These are phyloP conservation scores for Coemansia sp. DNA, from an alignment of 192 early-diverging fungal genomes.

Conservation along the genomic window DNA sequence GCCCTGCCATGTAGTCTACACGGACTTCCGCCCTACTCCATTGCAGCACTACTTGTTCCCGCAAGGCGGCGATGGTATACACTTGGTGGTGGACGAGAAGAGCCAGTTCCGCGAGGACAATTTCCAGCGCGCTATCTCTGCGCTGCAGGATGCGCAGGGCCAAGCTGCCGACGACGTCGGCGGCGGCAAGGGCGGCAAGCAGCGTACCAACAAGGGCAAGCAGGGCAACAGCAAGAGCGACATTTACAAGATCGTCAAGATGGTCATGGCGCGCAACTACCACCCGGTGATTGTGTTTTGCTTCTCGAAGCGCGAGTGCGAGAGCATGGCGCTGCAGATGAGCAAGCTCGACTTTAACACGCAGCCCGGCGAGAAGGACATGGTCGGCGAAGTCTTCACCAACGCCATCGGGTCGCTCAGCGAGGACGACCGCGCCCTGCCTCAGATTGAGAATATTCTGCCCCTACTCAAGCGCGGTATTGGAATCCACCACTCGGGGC, in stretches of 20 bases:
- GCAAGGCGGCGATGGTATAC: slow-evolving; percentile 87
- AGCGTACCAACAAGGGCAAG: slow-evolving; percentile 61
- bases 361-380: slow-evolving; percentile 73
- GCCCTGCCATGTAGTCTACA: slow-evolving; percentile 98
- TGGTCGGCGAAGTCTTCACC: slow-evolving; percentile 80
- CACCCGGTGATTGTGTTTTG: slow-evolving; percentile 99
- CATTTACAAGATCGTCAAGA: slow-evolving; percentile 92
- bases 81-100: slow-evolving; percentile 96
- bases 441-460: slow-evolving; percentile 91
- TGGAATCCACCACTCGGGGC: slow-evolving; percentile 95
- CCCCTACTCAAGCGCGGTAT: slow-evolving; percentile 91
- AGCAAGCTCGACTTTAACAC: slow-evolving; percentile 91
- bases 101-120: slow-evolving; percentile 92
- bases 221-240: slow-evolving; percentile 67
- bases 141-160: slow-evolving; percentile 66
- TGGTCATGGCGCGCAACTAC: slow-evolving; percentile 93
- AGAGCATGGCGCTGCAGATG: slow-evolving; percentile 86
- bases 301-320: slow-evolving; percentile 94
- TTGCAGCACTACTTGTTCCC: slow-evolving; percentile 97
- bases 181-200: slow-evolving; percentile 51
- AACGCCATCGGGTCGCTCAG: slow-evolving; percentile 83
- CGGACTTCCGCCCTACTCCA: slow-evolving; percentile 95
- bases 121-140: slow-evolving; percentile 86
- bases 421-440: slow-evolving; percentile 88
- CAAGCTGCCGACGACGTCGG: slow-evolving; percentile 58